Conservation (phyloP, 2,329 filamentous ascomycete species). For the Sphaerulina populicola region DNA sequence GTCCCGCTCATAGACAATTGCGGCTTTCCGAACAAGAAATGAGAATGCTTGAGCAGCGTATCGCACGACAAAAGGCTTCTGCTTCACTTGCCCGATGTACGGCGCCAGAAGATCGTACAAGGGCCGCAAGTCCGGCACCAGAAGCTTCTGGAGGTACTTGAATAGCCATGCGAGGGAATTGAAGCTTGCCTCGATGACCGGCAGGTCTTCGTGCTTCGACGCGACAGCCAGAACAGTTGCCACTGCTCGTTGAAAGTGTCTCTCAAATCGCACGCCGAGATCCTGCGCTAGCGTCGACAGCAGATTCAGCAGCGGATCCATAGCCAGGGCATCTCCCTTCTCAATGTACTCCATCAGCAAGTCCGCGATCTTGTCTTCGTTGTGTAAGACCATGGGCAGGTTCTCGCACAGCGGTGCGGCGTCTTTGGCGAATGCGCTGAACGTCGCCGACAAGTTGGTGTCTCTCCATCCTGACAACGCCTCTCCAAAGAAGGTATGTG, state of each 20-base stretch:
- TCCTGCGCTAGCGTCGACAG: constrained; percentile 92
- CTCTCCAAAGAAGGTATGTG: constrained; percentile 75
- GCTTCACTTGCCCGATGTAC: constrained; percentile 70
- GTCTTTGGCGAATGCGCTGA: constrained; percentile 66
- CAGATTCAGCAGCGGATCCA: constrained; percentile 83
- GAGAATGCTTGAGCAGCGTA: constrained; percentile 94
- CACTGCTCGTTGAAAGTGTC: constrained; percentile 70
- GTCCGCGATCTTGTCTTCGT: constrained; percentile 76
- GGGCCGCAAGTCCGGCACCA: constrained; percentile 77
- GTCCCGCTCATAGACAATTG: constrained; percentile 66
- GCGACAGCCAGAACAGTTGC: constrained; percentile 69
- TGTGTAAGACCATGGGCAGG: constrained; percentile 83
- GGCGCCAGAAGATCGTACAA: constrained; percentile 76
- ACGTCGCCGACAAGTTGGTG: constrained; percentile 77
- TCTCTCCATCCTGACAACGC: constrained; percentile 84
- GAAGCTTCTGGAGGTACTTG: constrained; percentile 84
- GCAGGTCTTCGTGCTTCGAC: constrained; percentile 59
- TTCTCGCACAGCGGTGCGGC: constrained; percentile 75
- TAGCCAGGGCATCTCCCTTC: constrained; percentile 64
- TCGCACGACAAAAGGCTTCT: constrained; percentile 77
- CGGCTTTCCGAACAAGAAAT: constrained; percentile 85
- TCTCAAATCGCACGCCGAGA: constrained; percentile 76
- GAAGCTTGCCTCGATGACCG: constrained; percentile 97
- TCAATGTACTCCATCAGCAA: constrained; percentile 67
- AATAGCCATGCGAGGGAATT: constrained; percentile 89